These are phyloP conservation scores for Colletotrichum sp. DNA, from an alignment of 2,329 filamentous ascomycete genomes.

Conservation along the genomic window DNA sequence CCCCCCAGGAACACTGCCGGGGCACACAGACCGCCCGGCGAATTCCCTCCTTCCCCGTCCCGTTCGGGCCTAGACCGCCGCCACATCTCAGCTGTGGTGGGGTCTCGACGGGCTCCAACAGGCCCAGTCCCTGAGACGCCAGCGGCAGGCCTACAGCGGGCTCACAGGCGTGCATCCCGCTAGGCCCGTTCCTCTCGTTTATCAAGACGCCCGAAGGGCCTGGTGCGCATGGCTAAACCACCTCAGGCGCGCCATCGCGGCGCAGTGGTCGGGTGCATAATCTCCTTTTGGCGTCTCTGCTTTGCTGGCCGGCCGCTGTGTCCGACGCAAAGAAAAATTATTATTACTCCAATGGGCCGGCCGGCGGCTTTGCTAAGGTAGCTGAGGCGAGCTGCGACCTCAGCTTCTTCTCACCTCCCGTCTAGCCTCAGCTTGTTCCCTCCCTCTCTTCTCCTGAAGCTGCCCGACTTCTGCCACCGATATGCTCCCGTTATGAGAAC, in stretches of 20 bases:
- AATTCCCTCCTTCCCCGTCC: not conserved
- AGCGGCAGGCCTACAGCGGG: not conserved
- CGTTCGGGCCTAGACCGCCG: not conserved
- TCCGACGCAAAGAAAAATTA: not conserved
- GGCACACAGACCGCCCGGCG: not conserved
- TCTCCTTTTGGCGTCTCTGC: not conserved
- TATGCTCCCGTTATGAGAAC: not conserved
- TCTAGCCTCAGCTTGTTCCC: not conserved
- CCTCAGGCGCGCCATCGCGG: slow-evolving; percentile 9
- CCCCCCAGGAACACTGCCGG: not conserved
- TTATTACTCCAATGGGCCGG: not conserved
- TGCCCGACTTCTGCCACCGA: not conserved
- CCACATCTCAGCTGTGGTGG: slow-evolving; percentile 2
- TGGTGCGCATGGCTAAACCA: not conserved
- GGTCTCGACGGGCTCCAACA: not conserved
- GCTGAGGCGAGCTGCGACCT: not conserved
- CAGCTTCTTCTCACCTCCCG: not conserved
- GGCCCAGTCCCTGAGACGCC: not conserved
- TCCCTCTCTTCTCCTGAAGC: not conserved
- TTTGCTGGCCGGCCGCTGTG: not conserved
- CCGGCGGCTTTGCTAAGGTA: not conserved
- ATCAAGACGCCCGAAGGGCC: not conserved
- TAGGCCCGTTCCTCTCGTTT: slow-evolving; percentile 4
- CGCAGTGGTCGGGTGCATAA: slow-evolving; percentile 4
- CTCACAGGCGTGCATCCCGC: not conserved